Percentiles rank a stretch among this genome's conserved stretches.
These are phyloP conservation scores for Chlorella sp. DNA, from an alignment of 139 green algal genomes.

Conservation along the genomic window DNA sequence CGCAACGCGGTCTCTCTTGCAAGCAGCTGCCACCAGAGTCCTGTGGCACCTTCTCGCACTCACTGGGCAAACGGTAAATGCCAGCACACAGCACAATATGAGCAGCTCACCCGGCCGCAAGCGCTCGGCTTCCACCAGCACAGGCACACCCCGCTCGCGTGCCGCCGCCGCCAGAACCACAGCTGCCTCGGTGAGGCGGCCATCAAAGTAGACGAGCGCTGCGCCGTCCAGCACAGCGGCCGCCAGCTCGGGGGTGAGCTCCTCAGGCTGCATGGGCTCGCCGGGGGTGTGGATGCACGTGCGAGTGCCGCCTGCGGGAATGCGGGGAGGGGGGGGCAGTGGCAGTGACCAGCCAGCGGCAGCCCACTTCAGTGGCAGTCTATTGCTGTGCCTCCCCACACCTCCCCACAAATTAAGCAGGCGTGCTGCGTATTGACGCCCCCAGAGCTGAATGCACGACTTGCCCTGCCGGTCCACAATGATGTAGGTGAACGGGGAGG, in stretches of 20 bases:
- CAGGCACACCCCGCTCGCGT: conserved; percentile 58
- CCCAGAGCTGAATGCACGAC: not conserved
- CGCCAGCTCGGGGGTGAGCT: conserved; percentile 67
- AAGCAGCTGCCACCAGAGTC: too few species aligned
- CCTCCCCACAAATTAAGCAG: too few species aligned
- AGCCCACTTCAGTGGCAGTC: too few species aligned
- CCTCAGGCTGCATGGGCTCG: conserved; percentile 62
- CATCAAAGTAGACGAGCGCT: conserved; percentile 94
- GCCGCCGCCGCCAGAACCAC: conserved; percentile 79
- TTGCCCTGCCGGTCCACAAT: conserved; percentile 90
- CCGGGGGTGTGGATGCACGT: conserved; percentile 98
- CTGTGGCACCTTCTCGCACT: too few species aligned
- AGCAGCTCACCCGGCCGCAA: conserved; percentile 79
- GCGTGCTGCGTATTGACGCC: too few species aligned
- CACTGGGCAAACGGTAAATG: too few species aligned
- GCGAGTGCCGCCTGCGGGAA: conserved; percentile 79
- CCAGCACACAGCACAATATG: too few species aligned
- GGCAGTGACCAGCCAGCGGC: too few species aligned
- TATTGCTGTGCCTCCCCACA: too few species aligned
- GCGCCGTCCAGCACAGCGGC: conserved; percentile 59
- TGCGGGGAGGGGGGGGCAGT: too few species aligned
- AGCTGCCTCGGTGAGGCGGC: conserved; percentile 89
- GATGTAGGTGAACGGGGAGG: conserved; percentile 99
- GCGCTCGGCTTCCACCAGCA: conserved; percentile 94
- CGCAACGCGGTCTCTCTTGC: too few species aligned